Conservation (phyloP, 1,139 yeast species). For the Hyphopichia khmerensis region DNA sequence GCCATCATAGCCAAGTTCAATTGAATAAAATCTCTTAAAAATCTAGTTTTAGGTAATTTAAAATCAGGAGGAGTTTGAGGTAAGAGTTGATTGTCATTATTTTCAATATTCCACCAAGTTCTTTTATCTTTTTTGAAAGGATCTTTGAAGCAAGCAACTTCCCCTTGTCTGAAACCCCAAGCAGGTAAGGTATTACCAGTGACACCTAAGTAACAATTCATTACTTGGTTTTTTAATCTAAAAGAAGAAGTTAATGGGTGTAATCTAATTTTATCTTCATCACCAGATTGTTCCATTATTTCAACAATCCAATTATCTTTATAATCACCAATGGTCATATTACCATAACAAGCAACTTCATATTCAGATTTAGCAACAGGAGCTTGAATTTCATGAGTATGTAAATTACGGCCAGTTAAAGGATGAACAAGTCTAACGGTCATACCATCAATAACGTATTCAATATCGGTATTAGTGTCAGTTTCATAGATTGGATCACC, state of each 20-base stretch:
- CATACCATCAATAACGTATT: constrained; percentile 70
- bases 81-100: constrained; percentile 70
- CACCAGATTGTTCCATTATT: constrained; percentile 72
- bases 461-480: constrained; percentile 51
- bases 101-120: constrained; percentile 98
- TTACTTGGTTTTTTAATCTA: constrained; percentile 64
- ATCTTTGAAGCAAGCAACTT: constrained; percentile 78
- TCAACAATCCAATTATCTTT: constrained; percentile 96
- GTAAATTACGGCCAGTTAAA: constrained; percentile 84
- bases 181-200: constrained; percentile 80
- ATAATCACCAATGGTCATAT: constrained; percentile 77
- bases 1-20: constrained; percentile 98
- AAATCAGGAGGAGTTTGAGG: constrained; percentile 75
- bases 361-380: constrained; percentile 69
- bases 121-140: constrained; percentile 85
- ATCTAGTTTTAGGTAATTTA: constrained; percentile 77
- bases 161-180: constrained; percentile 99
- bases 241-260: constrained; percentile 89
- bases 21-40: constrained; percentile 86
- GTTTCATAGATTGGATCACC: constrained; percentile 52
- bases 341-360: constrained; percentile 96
- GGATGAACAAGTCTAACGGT: constrained; percentile 76
- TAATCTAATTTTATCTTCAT: constrained; percentile 62
- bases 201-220: constrained; percentile 86
- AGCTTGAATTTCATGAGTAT: constrained; percentile 80